Evolutionary conservation across 2,329 filamentous ascomycete species (phyloP), one percentile per base, ranked within the genome.

Genomic region (Cercospora beticola): DNA sequence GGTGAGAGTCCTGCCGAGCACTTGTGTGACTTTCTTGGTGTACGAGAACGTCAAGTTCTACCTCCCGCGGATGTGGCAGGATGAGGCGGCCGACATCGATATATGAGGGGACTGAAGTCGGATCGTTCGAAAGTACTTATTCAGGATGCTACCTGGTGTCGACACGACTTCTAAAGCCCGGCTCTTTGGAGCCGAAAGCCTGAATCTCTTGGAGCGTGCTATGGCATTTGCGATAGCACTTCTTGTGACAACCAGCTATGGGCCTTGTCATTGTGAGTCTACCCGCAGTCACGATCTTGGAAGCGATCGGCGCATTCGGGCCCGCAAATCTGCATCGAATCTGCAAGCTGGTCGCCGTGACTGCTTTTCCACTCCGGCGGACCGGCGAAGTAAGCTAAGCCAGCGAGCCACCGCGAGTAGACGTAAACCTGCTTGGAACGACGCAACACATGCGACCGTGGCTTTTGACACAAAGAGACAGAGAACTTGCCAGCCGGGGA

Each of bases 11-110:
- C 84, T 99, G 79, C 95, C 95, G 3, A 94, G 93, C 33, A 98
- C 95, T 3, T 97, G 95, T 87, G 92, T 97, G 64, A 98, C 94
- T 1, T 98, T 99, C 78, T 81, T 99, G 75, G 94, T 98, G 26
- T 98, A 98, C 81, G 95, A 99, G 83, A 98, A 98, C 80, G 90
- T 91, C 68, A 93, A 91, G 81, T 88, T 87, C 73, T 90, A 92
- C 78, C 78, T 96, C 40, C 83, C 83, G 5, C 77, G 78, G 58
- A 72, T 82, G 31, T 73, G 72, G 70, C 60, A 43, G 12, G 62
- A 66, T 2, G 63, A 68, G 16, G 68, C 54, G 10, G 49, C 60
- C 3, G 62, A 58, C n/a, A 14, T 66, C 16, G 66, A 68, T 9
- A 36, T 54, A 36, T 68, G 66, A 64, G 12, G 28, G 8, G 9